Percentiles rank a stretch among this genome's conserved stretches.
Evolutionary conservation across 2,329 filamentous ascomycete species (phyloP).

Genomic region (Aspergillus tanneri): DNA sequence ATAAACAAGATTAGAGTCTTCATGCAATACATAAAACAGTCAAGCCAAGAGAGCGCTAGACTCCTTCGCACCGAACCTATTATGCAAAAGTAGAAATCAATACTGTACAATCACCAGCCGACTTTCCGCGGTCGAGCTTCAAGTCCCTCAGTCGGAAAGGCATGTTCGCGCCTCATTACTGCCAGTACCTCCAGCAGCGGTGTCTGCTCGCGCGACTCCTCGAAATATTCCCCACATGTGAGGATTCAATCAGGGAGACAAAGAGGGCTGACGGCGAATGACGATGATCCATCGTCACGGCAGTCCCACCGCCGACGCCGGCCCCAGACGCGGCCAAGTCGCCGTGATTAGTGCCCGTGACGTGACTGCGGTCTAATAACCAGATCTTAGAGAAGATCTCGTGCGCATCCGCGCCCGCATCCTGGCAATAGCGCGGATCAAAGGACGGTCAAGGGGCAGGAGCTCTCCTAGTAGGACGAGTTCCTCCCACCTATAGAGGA

Average conservation of each 20-base stretch:
- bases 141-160: slow-evolving; percentile 53
- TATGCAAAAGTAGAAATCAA: too few species aligned
- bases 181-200: slow-evolving; percentile 30
- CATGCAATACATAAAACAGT: too few species aligned
- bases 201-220: slow-evolving; percentile 26
- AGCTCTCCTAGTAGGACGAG: slow-evolving; percentile 3
- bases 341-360: slow-evolving; percentile 61
- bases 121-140: slow-evolving; percentile 45
- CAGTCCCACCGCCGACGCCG: slow-evolving; percentile 20
- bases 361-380: slow-evolving; percentile 58
- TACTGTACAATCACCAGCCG: not conserved
- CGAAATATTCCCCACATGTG: slow-evolving; percentile 33
- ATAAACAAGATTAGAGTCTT: too few species aligned
- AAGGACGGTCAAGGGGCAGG: slow-evolving; percentile 42
- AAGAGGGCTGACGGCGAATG: slow-evolving; percentile 57
- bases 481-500: not conserved
- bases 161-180: slow-evolving; percentile 52
- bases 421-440: slow-evolving; percentile 53
- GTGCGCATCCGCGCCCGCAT: slow-evolving; percentile 33
- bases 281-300: slow-evolving; percentile 48
- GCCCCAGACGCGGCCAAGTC: slow-evolving; percentile 56
- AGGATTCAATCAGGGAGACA: slow-evolving; percentile 32
- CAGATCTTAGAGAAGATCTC: slow-evolving; percentile 59
- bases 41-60: too few species aligned
- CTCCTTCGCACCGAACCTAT: too few species aligned